These are phyloP conservation scores for Rhodofomes roseus DNA, from an alignment of 1,284 basidiomycete species.

Conservation along the genomic window DNA sequence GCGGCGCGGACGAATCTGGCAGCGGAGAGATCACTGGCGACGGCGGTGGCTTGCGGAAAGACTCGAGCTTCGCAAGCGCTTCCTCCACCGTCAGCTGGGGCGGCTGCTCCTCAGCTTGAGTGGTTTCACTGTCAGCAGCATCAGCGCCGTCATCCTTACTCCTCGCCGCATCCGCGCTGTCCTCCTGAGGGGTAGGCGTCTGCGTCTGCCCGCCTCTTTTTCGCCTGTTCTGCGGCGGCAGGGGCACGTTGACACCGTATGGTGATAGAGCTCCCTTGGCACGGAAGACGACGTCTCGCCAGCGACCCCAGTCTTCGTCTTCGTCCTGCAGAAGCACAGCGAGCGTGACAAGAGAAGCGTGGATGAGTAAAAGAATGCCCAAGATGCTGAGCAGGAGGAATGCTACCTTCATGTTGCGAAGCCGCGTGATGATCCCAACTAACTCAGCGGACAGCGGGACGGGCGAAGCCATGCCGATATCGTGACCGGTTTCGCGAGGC, in stretches of 20 bases:
- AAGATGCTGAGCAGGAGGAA: constrained; percentile 9
- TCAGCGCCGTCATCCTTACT: neutral
- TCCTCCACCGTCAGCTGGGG: constrained; percentile 44
- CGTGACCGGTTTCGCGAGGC: constrained; percentile 78
- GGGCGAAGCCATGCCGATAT: constrained; percentile 88
- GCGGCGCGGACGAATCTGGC: neutral
- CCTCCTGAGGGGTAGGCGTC: neutral
- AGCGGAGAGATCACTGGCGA: neutral
- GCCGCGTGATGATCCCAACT: constrained; percentile 77
- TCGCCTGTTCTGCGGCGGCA: constrained; percentile 55
- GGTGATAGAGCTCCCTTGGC: constrained; percentile 62
- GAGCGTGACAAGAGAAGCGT: constrained; percentile 3
- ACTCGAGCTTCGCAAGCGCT: constrained; percentile 35
- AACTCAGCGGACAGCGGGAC: constrained; percentile 83
- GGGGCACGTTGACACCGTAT: constrained; percentile 40
- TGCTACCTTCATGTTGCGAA: constrained; percentile 80
- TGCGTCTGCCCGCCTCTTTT: constrained; percentile 43
- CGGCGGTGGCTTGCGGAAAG: constrained; percentile 11
- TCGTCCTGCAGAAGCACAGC: constrained; percentile 58
- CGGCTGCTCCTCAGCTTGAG: constrained; percentile 3
- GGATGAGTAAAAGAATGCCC: constrained; percentile 7
- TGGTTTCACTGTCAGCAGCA: neutral
- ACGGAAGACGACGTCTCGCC: constrained; percentile 80
- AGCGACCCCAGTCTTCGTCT: constrained; percentile 88
- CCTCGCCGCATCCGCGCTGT: neutral